Percentiles rank a stretch among this genome's conserved stretches.
Evolutionary conservation across 495 filamentous ascomycete species (phyloP).

Genomic region (Lepraria neglecta): DNA sequence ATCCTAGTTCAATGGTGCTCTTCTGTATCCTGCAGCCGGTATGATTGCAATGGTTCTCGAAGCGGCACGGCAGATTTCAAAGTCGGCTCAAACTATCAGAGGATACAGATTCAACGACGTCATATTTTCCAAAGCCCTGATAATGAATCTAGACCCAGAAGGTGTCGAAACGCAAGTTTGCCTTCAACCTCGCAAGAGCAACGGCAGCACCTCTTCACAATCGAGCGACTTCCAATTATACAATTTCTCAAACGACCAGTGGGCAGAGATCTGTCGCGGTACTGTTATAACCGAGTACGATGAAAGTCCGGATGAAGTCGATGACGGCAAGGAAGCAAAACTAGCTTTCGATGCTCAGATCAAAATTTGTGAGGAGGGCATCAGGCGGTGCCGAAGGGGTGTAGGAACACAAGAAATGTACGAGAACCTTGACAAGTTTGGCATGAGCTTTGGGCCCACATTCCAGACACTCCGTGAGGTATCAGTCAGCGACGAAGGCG

Average conservation of each 20-base stretch:
- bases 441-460: not conserved
- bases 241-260: conserved; percentile 21
- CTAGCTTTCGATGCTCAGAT: not conserved
- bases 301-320: not conserved
- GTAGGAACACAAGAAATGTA: not conserved
- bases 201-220: not conserved
- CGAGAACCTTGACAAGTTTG: not conserved
- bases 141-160: conserved; percentile 30
- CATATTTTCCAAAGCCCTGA: conserved; percentile 30
- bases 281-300: conserved; percentile 22
- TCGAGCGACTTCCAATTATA: conserved; percentile 28
- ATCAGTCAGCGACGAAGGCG: not conserved
- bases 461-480: not conserved
- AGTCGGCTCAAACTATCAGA: not conserved
- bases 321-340: conserved; percentile 11
- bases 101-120: conserved; percentile 24
- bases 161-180: conserved; percentile 36
- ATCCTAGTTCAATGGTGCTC: conserved; percentile 27
- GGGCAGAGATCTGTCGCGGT: conserved; percentile 27
- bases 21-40: conserved; percentile 33
- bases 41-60: conserved; percentile 35
- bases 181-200: conserved; percentile 21
- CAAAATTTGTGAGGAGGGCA: too few species aligned
- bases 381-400: not conserved
- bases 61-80: conserved; percentile 28